Conservation (phyloP, 2,329 filamentous ascomycete species). For the Hypomyces rosellus region DNA sequence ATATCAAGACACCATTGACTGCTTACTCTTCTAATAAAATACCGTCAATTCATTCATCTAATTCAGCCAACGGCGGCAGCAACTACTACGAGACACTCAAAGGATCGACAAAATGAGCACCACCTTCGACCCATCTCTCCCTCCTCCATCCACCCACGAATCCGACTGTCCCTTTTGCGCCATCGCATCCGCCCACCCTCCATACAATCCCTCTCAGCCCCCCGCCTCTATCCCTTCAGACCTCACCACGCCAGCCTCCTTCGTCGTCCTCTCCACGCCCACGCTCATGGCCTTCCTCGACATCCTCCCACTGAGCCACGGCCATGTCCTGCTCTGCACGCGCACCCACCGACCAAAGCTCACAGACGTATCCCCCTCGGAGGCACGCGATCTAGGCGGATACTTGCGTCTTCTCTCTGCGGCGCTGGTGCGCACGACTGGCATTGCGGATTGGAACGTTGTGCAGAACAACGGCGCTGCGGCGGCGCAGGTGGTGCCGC, state of each 20-base stretch:
- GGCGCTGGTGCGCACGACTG: conserved; percentile 62
- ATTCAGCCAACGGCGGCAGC: neutral
- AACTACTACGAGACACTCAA: neutral
- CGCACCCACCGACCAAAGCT: conserved; percentile 73
- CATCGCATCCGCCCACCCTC: conserved; percentile 45
- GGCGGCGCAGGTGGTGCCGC: conserved; percentile 86
- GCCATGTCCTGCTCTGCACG: conserved; percentile 78
- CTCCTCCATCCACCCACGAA: conserved; percentile 21
- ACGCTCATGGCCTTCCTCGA: conserved; percentile 83
- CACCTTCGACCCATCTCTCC: conserved; percentile 31
- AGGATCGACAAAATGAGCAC: conserved; percentile 1
- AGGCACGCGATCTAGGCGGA: conserved; percentile 60
- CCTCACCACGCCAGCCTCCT: conserved; percentile 41
- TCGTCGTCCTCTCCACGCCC: conserved; percentile 71
- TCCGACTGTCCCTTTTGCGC: conserved; percentile 56
- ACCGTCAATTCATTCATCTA: neutral
- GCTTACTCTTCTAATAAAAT: neutral
- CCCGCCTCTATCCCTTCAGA: conserved; percentile 29
- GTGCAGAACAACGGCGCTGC: conserved; percentile 92
- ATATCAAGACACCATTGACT: neutral
- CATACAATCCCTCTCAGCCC: conserved; percentile 40
- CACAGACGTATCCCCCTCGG: conserved; percentile 57
- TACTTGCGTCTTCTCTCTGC: conserved; percentile 66
- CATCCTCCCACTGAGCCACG: conserved; percentile 78
- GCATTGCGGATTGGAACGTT: conserved; percentile 84